Percentiles rank a stretch among this genome's conserved stretches.
These are phyloP conservation scores for Colletotrichum noveboracense DNA, from an alignment of 2,329 filamentous ascomycete genomes.

Conservation along the genomic window DNA sequence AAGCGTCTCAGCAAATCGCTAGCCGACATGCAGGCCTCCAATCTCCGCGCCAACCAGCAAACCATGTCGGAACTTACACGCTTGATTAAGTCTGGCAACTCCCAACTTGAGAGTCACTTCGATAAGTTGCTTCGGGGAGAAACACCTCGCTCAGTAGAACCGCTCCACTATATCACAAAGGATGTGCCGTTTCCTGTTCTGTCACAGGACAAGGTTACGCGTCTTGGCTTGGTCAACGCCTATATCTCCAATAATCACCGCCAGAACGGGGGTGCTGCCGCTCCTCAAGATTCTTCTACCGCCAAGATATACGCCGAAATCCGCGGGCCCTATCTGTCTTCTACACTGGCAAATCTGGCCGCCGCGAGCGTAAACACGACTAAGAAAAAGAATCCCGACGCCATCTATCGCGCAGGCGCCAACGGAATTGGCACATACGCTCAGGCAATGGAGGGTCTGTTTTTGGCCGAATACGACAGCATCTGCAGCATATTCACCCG, in stretches of 20 bases:
- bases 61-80: slow-evolving; percentile 81
- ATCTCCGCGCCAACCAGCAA: slow-evolving; percentile 89
- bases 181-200: slow-evolving; percentile 83
- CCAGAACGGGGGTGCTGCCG: slow-evolving; percentile 42
- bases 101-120: slow-evolving; percentile 85
- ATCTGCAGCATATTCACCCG: slow-evolving; percentile 85
- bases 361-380: slow-evolving; percentile 84
- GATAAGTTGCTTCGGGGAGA: slow-evolving; percentile 76
- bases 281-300: slow-evolving; percentile 69
- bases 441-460: slow-evolving; percentile 84
- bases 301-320: slow-evolving; percentile 85
- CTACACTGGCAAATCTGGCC: slow-evolving; percentile 83
- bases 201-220: slow-evolving; percentile 75
- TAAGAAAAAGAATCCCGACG: slow-evolving; percentile 81
- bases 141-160: slow-evolving; percentile 82
- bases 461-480: slow-evolving; percentile 88
- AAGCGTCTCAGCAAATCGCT: slow-evolving; percentile 89
- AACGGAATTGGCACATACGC: slow-evolving; percentile 93
- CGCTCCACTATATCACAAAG: slow-evolving; percentile 92
- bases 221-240: slow-evolving; percentile 78
- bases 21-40: slow-evolving; percentile 84
- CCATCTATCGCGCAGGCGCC: slow-evolving; percentile 84
- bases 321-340: slow-evolving; percentile 83
- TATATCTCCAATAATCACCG: slow-evolving; percentile 71
- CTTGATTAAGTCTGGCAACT: slow-evolving; percentile 79